Conservation (phyloP, 2,329 filamentous ascomycete species). For the Periconia sp. region DNA sequence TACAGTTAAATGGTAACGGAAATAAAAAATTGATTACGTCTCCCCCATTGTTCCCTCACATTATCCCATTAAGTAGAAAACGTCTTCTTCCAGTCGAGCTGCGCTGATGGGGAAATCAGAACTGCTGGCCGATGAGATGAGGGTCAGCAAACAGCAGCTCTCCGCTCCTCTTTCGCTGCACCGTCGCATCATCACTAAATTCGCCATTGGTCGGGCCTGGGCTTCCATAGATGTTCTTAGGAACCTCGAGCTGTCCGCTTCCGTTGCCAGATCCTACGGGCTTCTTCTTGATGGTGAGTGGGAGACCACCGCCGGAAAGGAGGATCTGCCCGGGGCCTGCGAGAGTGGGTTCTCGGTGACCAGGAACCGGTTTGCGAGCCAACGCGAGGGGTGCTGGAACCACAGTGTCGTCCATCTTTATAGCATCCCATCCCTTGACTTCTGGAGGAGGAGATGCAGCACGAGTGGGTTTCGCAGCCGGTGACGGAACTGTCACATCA, state of each 20-base stretch:
- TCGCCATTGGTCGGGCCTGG: slow-evolving; percentile 13
- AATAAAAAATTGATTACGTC: neutral
- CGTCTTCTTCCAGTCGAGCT: neutral
- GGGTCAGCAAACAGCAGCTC: slow-evolving; percentile 26
- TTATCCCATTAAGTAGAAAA: slow-evolving; percentile 1
- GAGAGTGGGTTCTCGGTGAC: slow-evolving; percentile 19
- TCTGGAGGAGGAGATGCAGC: slow-evolving; percentile 12
- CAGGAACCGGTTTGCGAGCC: slow-evolving; percentile 20
- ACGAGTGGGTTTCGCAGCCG: neutral
- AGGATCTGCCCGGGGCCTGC: slow-evolving; percentile 20
- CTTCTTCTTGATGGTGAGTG: slow-evolving; percentile 23
- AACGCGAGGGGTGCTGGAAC: slow-evolving; percentile 4
- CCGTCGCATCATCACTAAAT: slow-evolving; percentile 12
- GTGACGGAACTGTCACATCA: neutral
- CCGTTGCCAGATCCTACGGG: slow-evolving; percentile 13
- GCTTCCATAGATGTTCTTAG: slow-evolving; percentile 12
- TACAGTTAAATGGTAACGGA: neutral
- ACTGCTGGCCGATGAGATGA: slow-evolving; percentile 15
- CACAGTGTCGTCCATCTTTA: slow-evolving; percentile 19
- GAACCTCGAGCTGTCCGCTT: slow-evolving; percentile 21
- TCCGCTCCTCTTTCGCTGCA: slow-evolving; percentile 19
- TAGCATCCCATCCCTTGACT: slow-evolving; percentile 31
- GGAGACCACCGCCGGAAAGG: slow-evolving; percentile 17
- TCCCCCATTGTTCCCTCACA: neutral
- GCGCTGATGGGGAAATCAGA: slow-evolving; percentile 6